Evolutionary conservation across 2,329 filamentous ascomycete species (phyloP), one percentile per base, ranked within the genome.

Genomic region (Clarireedia monteithiana): DNA sequence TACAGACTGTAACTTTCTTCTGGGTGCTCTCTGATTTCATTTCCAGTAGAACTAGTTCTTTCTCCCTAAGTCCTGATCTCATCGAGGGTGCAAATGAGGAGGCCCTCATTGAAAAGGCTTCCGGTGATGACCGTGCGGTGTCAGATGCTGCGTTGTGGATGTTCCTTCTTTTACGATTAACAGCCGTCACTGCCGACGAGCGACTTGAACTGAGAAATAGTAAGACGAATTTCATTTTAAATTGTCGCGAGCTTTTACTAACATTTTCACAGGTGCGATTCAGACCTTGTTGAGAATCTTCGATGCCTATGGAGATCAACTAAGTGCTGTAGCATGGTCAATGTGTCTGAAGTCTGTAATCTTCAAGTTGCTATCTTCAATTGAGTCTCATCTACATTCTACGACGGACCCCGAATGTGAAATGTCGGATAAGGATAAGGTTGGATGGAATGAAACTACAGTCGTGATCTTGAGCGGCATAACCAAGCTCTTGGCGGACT

Each of bases 11-110:
- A 7, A 96, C 92, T 0, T 94, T 95, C 67, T 95, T 96, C 70
- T 96, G 91, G 90, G 91, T 92, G 53, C 81, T 96, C 6, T 96
- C 92, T 0, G 91, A 96, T 69, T 94, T 91, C 61, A 76, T 97
- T 4, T 85, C 82, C 1, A 73, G 77, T 3, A 82, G 80, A 62
- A 82, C 77, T 53, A 76, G 75, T 57, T 75, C 78, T 0, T 78
- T 85, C 46, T 76, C 78, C 1, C 80, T 86, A 34, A 83, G 78
- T 0, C 73, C 78, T 45, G 75, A 77, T 50, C 75, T 85, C 58
- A 75, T 84, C 55, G 71, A 75, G 46, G 74, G 77, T 59, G 66
- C 77, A 58, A 73, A 82, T 63, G 84, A 86, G 53, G 72, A 83
- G 6, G 75, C 78, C 15, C 69, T 88, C 2, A 71, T 78, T 1